These are phyloP conservation scores for Starmerella apicola DNA, from an alignment of 805 yeast species.

Conservation along the genomic window DNA sequence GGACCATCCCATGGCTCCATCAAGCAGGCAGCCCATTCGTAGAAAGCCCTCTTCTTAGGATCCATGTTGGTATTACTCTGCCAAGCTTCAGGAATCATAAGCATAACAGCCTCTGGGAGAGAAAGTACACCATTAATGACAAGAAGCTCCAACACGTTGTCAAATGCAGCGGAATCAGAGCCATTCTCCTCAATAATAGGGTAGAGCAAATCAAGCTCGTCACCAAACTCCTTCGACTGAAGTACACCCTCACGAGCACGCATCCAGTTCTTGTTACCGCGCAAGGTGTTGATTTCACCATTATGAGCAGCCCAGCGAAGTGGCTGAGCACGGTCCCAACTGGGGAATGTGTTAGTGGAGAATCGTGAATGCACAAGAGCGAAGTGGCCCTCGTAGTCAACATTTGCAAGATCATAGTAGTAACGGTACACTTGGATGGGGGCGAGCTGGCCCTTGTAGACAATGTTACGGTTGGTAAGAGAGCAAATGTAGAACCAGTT, in stretches of 20 bases:
- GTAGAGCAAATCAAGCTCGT: constrained; percentile 76
- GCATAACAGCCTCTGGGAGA: constrained; percentile 93
- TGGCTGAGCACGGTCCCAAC: constrained; percentile 99
- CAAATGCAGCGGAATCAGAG: constrained; percentile 95
- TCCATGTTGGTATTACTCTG: constrained; percentile 79
- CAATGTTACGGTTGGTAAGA: constrained; percentile 74
- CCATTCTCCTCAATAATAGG: constrained; percentile 98
- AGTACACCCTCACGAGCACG: constrained; percentile 96
- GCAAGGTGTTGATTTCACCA: constrained; percentile 93
- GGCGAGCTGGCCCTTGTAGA: constrained; percentile 94
- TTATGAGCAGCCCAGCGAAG: constrained; percentile 95
- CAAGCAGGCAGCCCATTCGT: constrained; percentile 97
- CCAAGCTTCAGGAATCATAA: constrained; percentile 97
- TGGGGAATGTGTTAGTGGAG: constrained; percentile 96
- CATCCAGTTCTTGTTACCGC: constrained; percentile 99
- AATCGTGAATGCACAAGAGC: constrained; percentile 94
- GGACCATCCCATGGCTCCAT: constrained; percentile 99
- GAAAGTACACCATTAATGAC: constrained; percentile 85
- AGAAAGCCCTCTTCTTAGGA: constrained; percentile 83
- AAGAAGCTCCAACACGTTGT: constrained; percentile 83
- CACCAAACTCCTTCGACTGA: constrained; percentile 78
- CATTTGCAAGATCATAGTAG: constrained; percentile 83
- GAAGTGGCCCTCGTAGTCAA: constrained; percentile 87
- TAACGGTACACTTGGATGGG: constrained; percentile 93
- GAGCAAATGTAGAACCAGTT: constrained; percentile 98